Percentiles rank a stretch among this genome's conserved stretches.
Conservation (phyloP, 2,329 filamentous ascomycete species). For the Fusarium cicatricum region DNA sequence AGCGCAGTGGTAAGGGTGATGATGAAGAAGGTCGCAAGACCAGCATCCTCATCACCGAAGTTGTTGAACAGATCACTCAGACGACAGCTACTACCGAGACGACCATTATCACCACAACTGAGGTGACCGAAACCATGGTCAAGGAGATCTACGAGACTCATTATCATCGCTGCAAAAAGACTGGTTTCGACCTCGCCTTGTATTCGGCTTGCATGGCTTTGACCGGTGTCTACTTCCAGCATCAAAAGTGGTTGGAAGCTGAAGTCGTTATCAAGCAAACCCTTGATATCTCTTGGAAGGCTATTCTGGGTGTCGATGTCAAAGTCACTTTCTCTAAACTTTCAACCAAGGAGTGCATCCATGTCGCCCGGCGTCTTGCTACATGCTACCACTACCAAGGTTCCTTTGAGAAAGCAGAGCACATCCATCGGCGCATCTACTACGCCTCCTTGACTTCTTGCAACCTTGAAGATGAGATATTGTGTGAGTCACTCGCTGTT, state of each 20-base stretch:
- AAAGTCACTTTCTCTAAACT: constrained; percentile 44
- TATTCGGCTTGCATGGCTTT: constrained; percentile 48
- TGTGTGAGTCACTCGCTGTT: constrained; percentile 40
- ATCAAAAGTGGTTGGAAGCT: constrained; percentile 47
- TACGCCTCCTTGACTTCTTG: constrained; percentile 45
- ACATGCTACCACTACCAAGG: constrained; percentile 48
- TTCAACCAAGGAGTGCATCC: constrained; percentile 45
- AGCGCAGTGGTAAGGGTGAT: constrained; percentile 43
- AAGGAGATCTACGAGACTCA: constrained; percentile 49
- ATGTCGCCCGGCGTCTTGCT: constrained; percentile 46
- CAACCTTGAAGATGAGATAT: constrained; percentile 41
- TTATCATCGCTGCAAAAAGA: constrained; percentile 46
- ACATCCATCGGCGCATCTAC: constrained; percentile 50
- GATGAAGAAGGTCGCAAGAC: constrained; percentile 47
- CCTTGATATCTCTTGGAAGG: constrained; percentile 51
- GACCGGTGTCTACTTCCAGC: constrained; percentile 44
- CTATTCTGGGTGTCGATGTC: constrained; percentile 44
- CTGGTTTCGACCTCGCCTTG: constrained; percentile 45
- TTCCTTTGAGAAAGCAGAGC: constrained; percentile 50
- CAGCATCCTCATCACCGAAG: constrained; percentile 49
- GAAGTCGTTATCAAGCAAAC: constrained; percentile 47
- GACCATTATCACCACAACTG: constrained; percentile 41
- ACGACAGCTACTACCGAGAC: constrained; percentile 46
- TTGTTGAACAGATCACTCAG: constrained; percentile 50
- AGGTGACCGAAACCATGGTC: constrained; percentile 46